Base-by-base conservation (phyloP, 805 yeast species). In the Suhomyces pyralidae region DNA sequence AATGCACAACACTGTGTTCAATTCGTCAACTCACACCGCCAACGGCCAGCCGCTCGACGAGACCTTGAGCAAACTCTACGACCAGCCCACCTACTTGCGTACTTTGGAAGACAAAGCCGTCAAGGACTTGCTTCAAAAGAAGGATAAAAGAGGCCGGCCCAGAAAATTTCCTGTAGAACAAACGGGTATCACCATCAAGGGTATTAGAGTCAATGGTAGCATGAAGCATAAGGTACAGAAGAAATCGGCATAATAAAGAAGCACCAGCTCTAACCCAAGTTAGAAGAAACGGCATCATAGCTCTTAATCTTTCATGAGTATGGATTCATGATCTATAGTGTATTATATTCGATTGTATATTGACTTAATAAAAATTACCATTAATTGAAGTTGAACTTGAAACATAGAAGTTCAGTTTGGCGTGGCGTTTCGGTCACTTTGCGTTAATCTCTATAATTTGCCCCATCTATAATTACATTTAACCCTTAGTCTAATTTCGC, bases 91-190 rank as follows among this genome's bases (percentile, higher is more conserved):
- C 6, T 62, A 61, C 46, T 55, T 66, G 56, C 58, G 69, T 24
- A 66, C 60, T 10, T 62, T 66, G 45, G 68, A 64, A 24, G 69
- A 66, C 38, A 71, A 65, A 32, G 74, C 69, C 10, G 71, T 70
- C 55, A 52, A 70, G 54, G 66, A 69, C 52, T 62, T 74, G 30
- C 59, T 75, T 25, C 62, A 65, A 49, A 73, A 65, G 60, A 74
- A 79, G 60, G 74, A 77, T 64, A 68, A 73, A 63, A 52, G 82
- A 40, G 83, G 83, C 12, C 66, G 83, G 56, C 83, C 83, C 2
- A 66, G 82, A 57, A 79, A 79, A 58, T 74, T 74, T 51, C 79
- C 81, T 1, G 64, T 73, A n/a, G 80, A 74, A 52, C 74, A 73
- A 51, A 71, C 77, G 7, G 81, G 78, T 1, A 61, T 73, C 7